Evolutionary conservation across 805 yeast genomes (phyloP).

Genomic region (Deakozyma indianensis): DNA sequence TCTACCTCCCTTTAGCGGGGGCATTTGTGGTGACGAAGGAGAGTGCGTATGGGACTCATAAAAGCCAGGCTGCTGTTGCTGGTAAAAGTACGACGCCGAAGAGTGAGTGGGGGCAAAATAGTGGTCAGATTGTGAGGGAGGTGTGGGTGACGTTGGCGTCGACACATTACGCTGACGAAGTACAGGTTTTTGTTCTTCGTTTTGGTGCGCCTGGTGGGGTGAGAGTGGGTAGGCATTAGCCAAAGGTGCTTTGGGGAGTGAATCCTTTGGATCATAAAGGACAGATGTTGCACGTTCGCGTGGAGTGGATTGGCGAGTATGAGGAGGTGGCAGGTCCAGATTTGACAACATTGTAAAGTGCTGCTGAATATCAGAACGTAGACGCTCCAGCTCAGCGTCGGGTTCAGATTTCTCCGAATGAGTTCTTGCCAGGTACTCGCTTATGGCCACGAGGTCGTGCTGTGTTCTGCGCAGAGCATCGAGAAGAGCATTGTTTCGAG

Average conservation of each 20-base stretch:
- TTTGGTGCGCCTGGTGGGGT: neutral
- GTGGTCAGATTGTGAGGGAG: neutral
- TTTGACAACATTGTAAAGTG: constrained; percentile 2
- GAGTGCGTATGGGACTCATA: neutral
- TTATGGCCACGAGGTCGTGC: constrained; percentile 5
- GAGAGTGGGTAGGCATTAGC: constrained; percentile 1
- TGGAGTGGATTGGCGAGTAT: neutral
- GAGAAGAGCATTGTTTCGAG: constrained; percentile 4
- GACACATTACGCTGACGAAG: neutral
- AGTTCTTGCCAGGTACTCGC: neutral
- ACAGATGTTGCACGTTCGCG: constrained; percentile 12
- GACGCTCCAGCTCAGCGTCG: constrained; percentile 1
- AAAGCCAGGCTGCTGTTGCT: neutral
- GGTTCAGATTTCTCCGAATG: neutral
- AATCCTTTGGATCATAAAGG: constrained; percentile 13
- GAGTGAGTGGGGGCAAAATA: neutral
- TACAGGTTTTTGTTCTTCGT: neutral
- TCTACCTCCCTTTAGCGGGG: neutral
- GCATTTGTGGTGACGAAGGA: constrained; percentile 1
- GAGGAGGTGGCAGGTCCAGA: constrained; percentile 3
- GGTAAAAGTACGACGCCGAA: neutral
- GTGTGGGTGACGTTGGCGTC: constrained; percentile 5
- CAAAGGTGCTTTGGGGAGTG: constrained; percentile 8
- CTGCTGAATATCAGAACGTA: constrained; percentile 3
- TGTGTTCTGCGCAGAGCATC: constrained; percentile 8